Evolutionary conservation across 768 basidiomycete genomes (phyloP).

Genomic region (Lentinula sp.): DNA sequence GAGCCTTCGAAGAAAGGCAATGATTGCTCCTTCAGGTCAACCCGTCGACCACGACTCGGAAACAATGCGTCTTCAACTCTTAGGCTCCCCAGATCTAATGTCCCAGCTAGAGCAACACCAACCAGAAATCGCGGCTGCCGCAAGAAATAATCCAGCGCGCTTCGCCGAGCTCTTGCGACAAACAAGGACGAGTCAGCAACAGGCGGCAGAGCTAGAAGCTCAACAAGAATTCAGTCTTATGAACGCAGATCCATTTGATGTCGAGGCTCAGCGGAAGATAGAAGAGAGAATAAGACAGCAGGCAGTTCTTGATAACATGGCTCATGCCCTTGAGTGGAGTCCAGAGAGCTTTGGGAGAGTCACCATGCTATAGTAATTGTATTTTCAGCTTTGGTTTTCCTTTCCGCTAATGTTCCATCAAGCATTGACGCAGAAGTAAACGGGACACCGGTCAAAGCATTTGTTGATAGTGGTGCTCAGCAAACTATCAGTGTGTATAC

Average conservation of each 20-base stretch:
- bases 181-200: constrained; percentile 43
- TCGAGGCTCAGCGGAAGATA: constrained; percentile 89
- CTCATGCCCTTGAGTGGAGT: constrained; percentile 89
- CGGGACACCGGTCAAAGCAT: constrained; percentile 84
- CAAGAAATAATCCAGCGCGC: constrained; percentile 55
- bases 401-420: not conserved
- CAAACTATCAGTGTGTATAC: constrained; percentile 80
- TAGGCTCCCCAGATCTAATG: constrained; percentile 83
- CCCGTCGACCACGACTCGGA: constrained; percentile 74
- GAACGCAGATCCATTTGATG: constrained; percentile 84
- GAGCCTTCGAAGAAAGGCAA: constrained; percentile 56
- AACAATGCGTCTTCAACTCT: constrained; percentile 81
- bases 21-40: constrained; percentile 14
- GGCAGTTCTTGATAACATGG: constrained; percentile 86
- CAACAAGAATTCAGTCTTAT: constrained; percentile 61
- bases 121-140: constrained; percentile 78
- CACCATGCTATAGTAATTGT: constrained; percentile 89
- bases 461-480: constrained; percentile 98
- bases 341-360: constrained; percentile 94
- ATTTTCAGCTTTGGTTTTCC: not conserved
- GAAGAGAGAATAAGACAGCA: constrained; percentile 91
- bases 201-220: constrained; percentile 45
- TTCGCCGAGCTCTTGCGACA: constrained; percentile 73
- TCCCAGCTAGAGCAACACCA: constrained; percentile 63
- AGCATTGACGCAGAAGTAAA: constrained; percentile 94